Conservation (phyloP, 2,329 filamentous ascomycete species). For the Dactylellina sp. region DNA sequence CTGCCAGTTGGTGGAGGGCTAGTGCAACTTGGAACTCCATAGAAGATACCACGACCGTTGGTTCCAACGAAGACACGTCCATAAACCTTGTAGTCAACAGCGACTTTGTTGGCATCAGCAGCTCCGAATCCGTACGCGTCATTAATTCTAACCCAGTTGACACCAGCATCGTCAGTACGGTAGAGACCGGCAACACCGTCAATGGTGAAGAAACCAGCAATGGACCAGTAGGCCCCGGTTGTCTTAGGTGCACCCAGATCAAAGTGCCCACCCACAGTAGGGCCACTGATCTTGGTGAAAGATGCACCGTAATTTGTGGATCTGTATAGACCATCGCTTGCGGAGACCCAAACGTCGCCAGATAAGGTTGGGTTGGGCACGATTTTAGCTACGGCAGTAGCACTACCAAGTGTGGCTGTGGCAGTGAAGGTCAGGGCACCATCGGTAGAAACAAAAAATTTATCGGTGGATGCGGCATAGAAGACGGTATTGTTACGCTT, state of each 20-base stretch:
- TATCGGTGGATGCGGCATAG: conserved; percentile 67
- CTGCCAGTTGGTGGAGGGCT: conserved; percentile 47
- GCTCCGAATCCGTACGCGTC: conserved; percentile 58
- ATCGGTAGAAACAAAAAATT: conserved; percentile 69
- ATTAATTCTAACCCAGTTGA: conserved; percentile 58
- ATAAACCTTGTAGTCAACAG: conserved; percentile 57
- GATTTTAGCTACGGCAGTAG: conserved; percentile 67
- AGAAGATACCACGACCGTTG: conserved; percentile 59
- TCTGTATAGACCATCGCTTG: conserved; percentile 69
- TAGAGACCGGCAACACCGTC: conserved; percentile 58
- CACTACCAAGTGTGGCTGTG: conserved; percentile 62
- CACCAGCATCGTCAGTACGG: conserved; percentile 57
- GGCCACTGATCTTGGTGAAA: conserved; percentile 64
- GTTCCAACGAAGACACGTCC: conserved; percentile 58
- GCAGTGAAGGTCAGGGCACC: conserved; percentile 66
- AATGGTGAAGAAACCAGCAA: conserved; percentile 58
- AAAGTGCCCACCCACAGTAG: conserved; percentile 56
- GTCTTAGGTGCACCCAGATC: conserved; percentile 58
- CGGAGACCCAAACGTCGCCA: conserved; percentile 73
- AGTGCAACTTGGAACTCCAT: conserved; percentile 51
- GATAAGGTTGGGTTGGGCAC: conserved; percentile 70
- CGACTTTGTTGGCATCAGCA: conserved; percentile 56
- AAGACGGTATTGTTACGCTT: conserved; percentile 69
- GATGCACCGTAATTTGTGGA: conserved; percentile 68
- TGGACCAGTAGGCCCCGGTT: conserved; percentile 57